Conservation (phyloP, 108 stramenopile species). For the Cyclotella cryptica region DNA sequence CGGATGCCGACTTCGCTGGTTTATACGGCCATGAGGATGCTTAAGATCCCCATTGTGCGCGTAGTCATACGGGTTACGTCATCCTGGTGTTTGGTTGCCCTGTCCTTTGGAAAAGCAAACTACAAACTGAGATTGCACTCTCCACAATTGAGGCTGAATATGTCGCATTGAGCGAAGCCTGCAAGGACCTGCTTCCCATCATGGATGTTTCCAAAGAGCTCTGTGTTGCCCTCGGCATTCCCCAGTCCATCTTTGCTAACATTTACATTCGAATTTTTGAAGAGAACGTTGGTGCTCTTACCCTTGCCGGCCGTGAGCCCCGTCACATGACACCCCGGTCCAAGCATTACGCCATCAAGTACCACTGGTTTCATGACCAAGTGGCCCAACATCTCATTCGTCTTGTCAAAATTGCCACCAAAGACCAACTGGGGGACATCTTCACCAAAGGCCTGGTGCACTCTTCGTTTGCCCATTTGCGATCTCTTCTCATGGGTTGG, state of each 20-base stretch:
- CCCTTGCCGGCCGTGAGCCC: constrained; percentile 28
- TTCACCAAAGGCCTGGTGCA: constrained; percentile 50
- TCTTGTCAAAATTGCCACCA: constrained; percentile 24
- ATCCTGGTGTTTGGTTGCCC: constrained; percentile 48
- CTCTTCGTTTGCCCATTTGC: constrained; percentile 1
- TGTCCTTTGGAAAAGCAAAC: constrained; percentile 55
- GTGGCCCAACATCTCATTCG: constrained; percentile 11
- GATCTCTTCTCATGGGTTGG: constrained; percentile 32
- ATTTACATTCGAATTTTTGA: constrained; percentile 54
- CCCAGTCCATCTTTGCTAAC: not conserved
- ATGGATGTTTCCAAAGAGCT: constrained; percentile 22
- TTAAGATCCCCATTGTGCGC: constrained; percentile 20
- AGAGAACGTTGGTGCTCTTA: constrained; percentile 64
- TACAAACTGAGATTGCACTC: constrained; percentile 60
- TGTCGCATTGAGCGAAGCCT: constrained; percentile 42
- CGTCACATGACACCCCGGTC: constrained; percentile 41
- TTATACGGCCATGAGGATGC: constrained; percentile 36
- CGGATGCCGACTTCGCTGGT: constrained; percentile 8
- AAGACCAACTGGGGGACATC: constrained; percentile 46
- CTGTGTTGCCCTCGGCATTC: not conserved
- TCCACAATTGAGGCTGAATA: constrained; percentile 67
- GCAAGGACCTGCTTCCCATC: constrained; percentile 53
- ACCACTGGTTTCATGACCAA: constrained; percentile 45
- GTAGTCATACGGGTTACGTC: constrained; percentile 62
- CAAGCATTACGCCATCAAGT: constrained; percentile 52